Evolutionary conservation across 2,329 filamentous ascomycete genomes (phyloP).

Genomic region (Botrytis fabae): DNA sequence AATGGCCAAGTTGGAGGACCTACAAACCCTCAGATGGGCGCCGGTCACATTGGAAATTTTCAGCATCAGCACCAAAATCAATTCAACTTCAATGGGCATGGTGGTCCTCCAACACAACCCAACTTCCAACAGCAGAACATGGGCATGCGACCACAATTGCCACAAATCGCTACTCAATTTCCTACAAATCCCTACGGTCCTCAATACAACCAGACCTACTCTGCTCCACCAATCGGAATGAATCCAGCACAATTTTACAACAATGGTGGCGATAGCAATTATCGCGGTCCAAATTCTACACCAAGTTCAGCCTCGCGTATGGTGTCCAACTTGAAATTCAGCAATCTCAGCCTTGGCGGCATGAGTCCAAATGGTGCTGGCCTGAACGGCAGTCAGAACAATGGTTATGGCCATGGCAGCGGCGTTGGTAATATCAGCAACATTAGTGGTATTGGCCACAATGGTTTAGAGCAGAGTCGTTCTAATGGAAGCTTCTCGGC

Average conservation of each 20-base stretch:
- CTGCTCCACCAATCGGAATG: slow-evolving; percentile 8
- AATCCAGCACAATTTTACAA: slow-evolving; percentile 11
- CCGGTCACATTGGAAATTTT: neutral
- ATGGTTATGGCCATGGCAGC: neutral
- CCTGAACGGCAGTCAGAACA: neutral
- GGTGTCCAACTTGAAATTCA: neutral
- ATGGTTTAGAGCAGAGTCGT: neutral
- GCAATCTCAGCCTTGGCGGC: slow-evolving; percentile 8
- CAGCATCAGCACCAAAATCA: slow-evolving; percentile 10
- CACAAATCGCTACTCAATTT: slow-evolving; percentile 12
- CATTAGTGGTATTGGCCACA: neutral
- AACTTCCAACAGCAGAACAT: slow-evolving; percentile 11
- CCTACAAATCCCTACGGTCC: neutral
- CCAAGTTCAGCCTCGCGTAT: slow-evolving; percentile 5
- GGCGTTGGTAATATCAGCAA: neutral
- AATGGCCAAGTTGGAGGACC: slow-evolving; percentile 1
- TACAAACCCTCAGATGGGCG: neutral
- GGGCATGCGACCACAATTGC: slow-evolving; percentile 16
- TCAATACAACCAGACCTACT: slow-evolving; percentile 12
- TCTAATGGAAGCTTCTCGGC: neutral
- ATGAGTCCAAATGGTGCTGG: neutral
- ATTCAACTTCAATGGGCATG: neutral
- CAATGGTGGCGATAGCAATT: neutral
- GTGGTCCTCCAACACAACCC: neutral
- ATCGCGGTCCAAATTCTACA: neutral